Base-by-base conservation (phyloP, 768 basidiomycete species). In the Boletus coccyginus region DNA sequence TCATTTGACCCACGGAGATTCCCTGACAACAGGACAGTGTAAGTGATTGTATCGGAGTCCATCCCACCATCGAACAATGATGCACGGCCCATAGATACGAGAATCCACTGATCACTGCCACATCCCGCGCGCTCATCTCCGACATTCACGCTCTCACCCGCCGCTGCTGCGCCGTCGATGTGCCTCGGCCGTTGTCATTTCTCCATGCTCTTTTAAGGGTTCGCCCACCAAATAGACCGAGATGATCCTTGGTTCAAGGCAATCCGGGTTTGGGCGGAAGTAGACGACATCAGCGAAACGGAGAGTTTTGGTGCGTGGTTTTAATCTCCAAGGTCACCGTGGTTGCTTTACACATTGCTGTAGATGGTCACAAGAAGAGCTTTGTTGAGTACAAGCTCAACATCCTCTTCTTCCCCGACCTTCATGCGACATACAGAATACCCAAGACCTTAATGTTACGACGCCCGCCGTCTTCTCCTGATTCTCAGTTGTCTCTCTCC, bases 341-440 rank as follows among this genome's bases (percentile, higher is more conserved):
- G 16, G 10, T 39, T 6, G 38, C 29, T 46, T 52, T 32, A 56
- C 46, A 36, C 41, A 14, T 5, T 40, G n/a, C 27, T 29, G 24
- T 55, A 92, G 90, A 91, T 68, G 88, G 89, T 19, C 84, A 87
- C 64, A 80, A 82, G 53, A 86, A 83, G 70, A 81, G 81, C 41
- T 85, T 91, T 27, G 83, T 92, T 45, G 87, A 91, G 66, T 91
- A 92, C 68, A 90, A 87, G 1, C 78, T 92, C 54, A 85, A 93
- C 68, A 74, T 92, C 40, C 76, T 91, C 51, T 73, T 92, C 57
- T 78, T 92, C 48, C 91, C 92, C 1, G 86, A 84, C 56, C 76
- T 88, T 66, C 86, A 88, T 70, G 72, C 75, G 63, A 74, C 74
- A 31, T 71, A 70, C 56, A 60, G 60, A 54, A 75, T 76, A 47